phyloP scores from a whole-genome alignment of 2,329 filamentous ascomycete genomes.

The Emericellopsis atlantica region DNA sequence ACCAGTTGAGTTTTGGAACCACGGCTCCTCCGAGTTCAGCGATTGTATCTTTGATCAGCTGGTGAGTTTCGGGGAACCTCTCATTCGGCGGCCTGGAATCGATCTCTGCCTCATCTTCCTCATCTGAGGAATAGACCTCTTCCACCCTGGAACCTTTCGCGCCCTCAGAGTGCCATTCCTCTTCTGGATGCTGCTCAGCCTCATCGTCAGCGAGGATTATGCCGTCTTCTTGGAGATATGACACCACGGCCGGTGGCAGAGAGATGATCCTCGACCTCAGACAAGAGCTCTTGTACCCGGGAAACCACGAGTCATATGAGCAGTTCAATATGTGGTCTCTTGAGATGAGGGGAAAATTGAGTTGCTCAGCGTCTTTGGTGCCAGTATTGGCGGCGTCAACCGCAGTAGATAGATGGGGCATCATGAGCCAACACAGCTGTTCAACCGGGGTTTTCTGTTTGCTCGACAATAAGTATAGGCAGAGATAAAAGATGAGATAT shows the following conservation, averaged over 20 bases:
- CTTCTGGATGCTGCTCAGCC: constrained; percentile 40
- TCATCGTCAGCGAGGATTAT: constrained; percentile 74
- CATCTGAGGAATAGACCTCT: constrained; percentile 32
- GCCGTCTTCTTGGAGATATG: constrained; percentile 84
- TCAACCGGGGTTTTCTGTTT: no score
- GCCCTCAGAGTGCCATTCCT: constrained; percentile 29
- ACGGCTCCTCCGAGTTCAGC: constrained; percentile 73
- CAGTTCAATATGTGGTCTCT: constrained; percentile 86
- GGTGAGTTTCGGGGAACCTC: constrained; percentile 61
- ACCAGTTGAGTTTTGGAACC: constrained; percentile 94
- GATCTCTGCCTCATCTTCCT: constrained; percentile 34
- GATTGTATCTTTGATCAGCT: constrained; percentile 65
- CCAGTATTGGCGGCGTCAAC: constrained; percentile 2
- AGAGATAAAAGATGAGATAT: no score
- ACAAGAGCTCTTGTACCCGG: constrained; percentile 66
- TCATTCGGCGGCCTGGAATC: constrained; percentile 33
- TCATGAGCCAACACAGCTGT: constrained; percentile 4
- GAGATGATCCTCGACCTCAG: constrained; percentile 80
- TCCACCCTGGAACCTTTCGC: constrained; percentile 11
- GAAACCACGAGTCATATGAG: constrained; percentile 88
- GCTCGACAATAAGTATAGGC: no score
- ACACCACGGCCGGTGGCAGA: constrained; percentile 60
- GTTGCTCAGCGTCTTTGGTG: constrained; percentile 8
- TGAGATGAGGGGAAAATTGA: constrained; percentile 73
- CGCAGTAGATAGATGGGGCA: constrained; percentile 20